These are phyloP conservation scores for Spencermartinsiella europaea DNA, from an alignment of 805 yeast genomes.

Conservation along the genomic window DNA sequence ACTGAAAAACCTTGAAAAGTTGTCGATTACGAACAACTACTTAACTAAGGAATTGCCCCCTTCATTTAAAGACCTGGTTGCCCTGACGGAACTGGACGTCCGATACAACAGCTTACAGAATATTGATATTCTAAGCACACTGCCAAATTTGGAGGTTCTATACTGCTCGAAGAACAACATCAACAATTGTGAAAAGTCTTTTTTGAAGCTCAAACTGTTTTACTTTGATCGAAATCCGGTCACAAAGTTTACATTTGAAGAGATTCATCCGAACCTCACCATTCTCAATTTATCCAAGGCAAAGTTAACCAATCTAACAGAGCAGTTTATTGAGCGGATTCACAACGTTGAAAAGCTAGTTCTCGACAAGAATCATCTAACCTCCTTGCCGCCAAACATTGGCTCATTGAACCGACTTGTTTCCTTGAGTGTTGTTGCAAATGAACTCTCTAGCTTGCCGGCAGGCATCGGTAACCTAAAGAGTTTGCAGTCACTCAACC, in stretches of 20 bases:
- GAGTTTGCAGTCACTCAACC: conserved; percentile 61
- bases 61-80: conserved; percentile 47
- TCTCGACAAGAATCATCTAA: conserved; percentile 77
- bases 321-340: conserved; percentile 54
- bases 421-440: conserved; percentile 64
- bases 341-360: conserved; percentile 66
- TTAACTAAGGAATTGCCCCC: conserved; percentile 49
- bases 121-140: conserved; percentile 49
- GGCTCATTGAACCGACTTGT: conserved; percentile 53
- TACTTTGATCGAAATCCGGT: conserved; percentile 81
- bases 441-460: conserved; percentile 71
- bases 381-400: conserved; percentile 66
- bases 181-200: conserved; percentile 59
- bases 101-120: conserved; percentile 57
- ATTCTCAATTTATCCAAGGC: conserved; percentile 77
- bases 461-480: conserved; percentile 53
- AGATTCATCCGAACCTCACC: conserved; percentile 54
- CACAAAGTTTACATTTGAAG: conserved; percentile 55
- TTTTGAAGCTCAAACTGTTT: conserved; percentile 59
- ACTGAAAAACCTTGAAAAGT: conserved; percentile 55
- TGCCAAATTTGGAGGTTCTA: conserved; percentile 64
- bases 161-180: conserved; percentile 72
- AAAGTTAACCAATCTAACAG: conserved; percentile 68
- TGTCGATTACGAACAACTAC: conserved; percentile 71
- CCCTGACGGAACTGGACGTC: conserved; percentile 68